Evolutionary conservation across 2,329 filamentous ascomycete species (phyloP).

Genomic region (Talaromyces islandicus): DNA sequence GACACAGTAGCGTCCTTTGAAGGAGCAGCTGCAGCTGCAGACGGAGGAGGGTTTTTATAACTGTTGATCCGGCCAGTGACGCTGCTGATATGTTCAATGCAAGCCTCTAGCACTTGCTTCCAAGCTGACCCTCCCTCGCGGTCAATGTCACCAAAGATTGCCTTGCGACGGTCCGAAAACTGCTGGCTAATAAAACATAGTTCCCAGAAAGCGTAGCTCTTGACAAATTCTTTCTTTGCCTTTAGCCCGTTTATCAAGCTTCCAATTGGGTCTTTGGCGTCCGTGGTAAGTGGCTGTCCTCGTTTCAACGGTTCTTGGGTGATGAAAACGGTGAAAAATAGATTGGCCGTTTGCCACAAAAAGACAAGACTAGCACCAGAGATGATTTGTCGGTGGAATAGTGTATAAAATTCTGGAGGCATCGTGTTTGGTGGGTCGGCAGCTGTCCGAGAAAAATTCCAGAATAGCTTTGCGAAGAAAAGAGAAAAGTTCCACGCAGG

Average conservation of each 20-base stretch:
- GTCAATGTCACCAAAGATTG: conserved; percentile 82
- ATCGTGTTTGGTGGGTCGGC: conserved; percentile 50
- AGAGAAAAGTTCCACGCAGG: conserved; percentile 65
- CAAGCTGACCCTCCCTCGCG: conserved; percentile 73
- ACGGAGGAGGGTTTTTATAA: conserved; percentile 45
- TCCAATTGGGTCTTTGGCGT: conserved; percentile 86
- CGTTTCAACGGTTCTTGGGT: conserved; percentile 77
- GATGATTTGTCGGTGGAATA: conserved; percentile 51
- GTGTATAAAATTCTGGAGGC: conserved; percentile 53
- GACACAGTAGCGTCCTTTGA: conserved; percentile 28
- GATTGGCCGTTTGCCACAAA: conserved; percentile 72
- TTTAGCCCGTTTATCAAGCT: conserved; percentile 79
- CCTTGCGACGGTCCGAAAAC: conserved; percentile 68
- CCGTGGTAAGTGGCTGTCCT: conserved; percentile 72
- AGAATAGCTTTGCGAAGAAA: conserved; percentile 64
- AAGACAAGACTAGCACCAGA: conserved; percentile 63
- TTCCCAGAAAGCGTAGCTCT: conserved; percentile 88
- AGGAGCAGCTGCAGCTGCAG: conserved; percentile 27
- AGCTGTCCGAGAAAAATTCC: conserved; percentile 67
- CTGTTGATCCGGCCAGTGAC: conserved; percentile 63
- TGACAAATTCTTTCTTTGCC: conserved; percentile 72
- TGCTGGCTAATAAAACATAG: conserved; percentile 70
- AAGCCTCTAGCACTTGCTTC: conserved; percentile 68
- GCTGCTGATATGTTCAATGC: conserved; percentile 61
- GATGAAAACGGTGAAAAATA: conserved; percentile 74